phyloP scores from a whole-genome alignment of 2,329 filamentous ascomycete species.

The Neonectria faginata region DNA sequence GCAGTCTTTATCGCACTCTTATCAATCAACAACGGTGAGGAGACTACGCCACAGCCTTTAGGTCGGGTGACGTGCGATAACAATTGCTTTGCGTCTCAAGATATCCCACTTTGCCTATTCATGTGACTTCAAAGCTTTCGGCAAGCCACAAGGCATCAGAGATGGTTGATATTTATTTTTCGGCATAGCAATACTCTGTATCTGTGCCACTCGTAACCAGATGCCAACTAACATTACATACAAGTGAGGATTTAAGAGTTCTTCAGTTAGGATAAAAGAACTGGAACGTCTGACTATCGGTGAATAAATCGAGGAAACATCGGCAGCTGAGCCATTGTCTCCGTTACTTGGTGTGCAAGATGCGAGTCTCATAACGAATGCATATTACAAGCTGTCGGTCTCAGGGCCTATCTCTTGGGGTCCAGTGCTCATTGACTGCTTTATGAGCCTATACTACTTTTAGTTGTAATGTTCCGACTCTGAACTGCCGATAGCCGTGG shows the following conservation, averaged over 20 bases:
- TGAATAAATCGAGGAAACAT: too few relatives aligned
- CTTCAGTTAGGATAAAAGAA: not conserved
- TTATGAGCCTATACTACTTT: not conserved
- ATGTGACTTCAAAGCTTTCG: too few relatives aligned
- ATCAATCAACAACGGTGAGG: too few relatives aligned
- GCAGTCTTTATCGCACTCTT: too few relatives aligned
- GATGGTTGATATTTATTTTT: too few relatives aligned
- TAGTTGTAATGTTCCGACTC: not conserved
- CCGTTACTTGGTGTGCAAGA: not conserved
- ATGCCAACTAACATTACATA: not conserved
- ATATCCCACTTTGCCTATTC: too few relatives aligned
- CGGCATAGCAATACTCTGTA: too few relatives aligned
- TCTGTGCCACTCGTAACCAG: not conserved
- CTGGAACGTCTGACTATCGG: not conserved
- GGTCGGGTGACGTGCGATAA: too few relatives aligned
- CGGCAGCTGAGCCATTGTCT: not conserved
- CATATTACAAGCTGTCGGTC: not conserved
- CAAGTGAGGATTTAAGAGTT: not conserved
- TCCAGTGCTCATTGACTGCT: not conserved
- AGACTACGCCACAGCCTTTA: too few relatives aligned
- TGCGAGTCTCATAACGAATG: not conserved
- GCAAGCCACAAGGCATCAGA: too few relatives aligned
- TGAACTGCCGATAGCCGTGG: not conserved
- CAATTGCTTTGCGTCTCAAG: too few relatives aligned
- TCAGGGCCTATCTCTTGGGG: not conserved